These are phyloP conservation scores for Exobasidium cylindrosporum DNA, from an alignment of 1,284 basidiomycete genomes.

Conservation along the genomic window DNA sequence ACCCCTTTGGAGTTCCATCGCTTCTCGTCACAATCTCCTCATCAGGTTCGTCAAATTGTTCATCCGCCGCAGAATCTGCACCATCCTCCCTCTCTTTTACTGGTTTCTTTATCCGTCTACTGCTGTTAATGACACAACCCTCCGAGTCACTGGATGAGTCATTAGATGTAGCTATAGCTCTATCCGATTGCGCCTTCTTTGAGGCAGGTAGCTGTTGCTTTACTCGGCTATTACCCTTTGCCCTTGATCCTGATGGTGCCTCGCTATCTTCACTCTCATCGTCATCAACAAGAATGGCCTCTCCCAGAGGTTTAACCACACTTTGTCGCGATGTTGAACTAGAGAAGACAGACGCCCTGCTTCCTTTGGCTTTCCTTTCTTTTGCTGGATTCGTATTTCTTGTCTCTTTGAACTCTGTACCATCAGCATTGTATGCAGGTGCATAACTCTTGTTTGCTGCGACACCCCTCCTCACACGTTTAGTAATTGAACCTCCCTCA, in stretches of 20 bases:
- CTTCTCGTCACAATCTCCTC: slow-evolving; percentile 1
- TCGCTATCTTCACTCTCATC: neutral
- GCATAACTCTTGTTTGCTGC: neutral
- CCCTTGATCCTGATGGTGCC: too few species aligned
- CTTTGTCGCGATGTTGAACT: too few species aligned
- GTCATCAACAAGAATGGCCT: neutral
- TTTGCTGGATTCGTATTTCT: neutral
- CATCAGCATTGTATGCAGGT: neutral
- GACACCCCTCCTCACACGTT: neutral
- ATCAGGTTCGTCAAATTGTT: neutral
- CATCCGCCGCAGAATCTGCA: neutral
- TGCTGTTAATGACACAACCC: too few species aligned
- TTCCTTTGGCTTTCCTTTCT: neutral
- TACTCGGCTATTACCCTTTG: neutral
- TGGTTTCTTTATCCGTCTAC: neutral
- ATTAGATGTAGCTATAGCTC: too few species aligned
- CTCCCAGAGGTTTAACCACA: neutral
- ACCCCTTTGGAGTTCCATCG: neutral
- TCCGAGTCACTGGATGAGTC: too few species aligned
- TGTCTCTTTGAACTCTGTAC: neutral
- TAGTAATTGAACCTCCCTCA: neutral
- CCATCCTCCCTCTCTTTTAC: neutral
- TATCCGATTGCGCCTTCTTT: too few species aligned
- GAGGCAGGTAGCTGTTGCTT: too few species aligned
- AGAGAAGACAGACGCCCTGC: neutral